Base-by-base conservation (phyloP, 2,329 filamentous ascomycete species). In the Orbilia ellipsospora region DNA sequence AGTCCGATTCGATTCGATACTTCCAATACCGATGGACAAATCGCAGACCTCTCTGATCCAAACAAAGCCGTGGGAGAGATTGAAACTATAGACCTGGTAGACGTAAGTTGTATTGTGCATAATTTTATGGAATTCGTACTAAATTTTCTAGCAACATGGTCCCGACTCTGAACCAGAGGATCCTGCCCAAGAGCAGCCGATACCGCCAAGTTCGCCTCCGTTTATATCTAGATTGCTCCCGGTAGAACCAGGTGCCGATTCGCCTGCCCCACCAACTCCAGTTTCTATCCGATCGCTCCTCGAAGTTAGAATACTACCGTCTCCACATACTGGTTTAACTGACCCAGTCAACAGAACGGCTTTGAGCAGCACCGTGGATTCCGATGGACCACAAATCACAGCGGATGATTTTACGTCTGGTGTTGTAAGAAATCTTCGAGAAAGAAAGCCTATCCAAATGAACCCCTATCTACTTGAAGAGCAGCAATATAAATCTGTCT, bases 371-470 rank as follows among this genome's bases (percentile, higher is more conserved):
- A 26, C 40, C 6, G 31, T 48, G 8, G 62, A 65, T 13, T 75
- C 72, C 10, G 72, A 75, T 36, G 64, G 42, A n/a, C 52, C 54
- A 12, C 12, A 64, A 16, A 56, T 69, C 12, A 31, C 64, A 10
- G 42, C 36, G 0, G 72, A 75, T 15, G 72, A 75, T 15, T 75
- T 69, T 42, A 75, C 72, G 6, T 50, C 59, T 23, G 73, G 73
- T 2, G 48, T 77, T 66, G 66, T 52, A 31, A 73, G 79, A 20
- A 80, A 73, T 54, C 65, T 80, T 18, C 76, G 79, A 20, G 54
- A 78, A 54, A 74, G 79, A 12, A 80, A 80, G 36, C 79, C 79
- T 15, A 80, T 80, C 12, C 79, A 80, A 59, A 55, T 78, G 28
- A 80, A 80, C 31, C 79, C 79, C 2, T 80, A 80, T 59, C 63